Evolutionary conservation across 176 grass and related monocot genomes (phyloP).

Genomic region (Eragrostis nindensis): DNA sequence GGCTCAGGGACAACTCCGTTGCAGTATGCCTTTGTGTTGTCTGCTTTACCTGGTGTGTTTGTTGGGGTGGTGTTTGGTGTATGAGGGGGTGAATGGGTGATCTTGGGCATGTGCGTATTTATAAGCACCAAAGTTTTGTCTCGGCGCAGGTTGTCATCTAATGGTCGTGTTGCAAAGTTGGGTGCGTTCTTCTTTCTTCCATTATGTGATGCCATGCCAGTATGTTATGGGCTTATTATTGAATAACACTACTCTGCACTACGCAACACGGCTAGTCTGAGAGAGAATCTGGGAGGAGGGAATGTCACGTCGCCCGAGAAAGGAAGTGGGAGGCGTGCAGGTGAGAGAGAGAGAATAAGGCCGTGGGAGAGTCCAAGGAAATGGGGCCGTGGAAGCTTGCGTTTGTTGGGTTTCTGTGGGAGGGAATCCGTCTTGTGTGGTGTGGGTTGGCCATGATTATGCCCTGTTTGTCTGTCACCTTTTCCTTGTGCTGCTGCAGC

Average conservation of each 20-base stretch:
- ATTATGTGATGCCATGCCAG: conserved; percentile 25
- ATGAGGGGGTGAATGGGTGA: conserved; percentile 11
- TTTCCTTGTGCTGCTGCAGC: conserved; percentile 12
- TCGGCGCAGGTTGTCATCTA: conserved; percentile 30
- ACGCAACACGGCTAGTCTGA: background rate
- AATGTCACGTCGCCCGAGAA: conserved; percentile 64
- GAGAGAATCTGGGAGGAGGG: conserved; percentile 47
- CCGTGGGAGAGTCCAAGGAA: conserved; percentile 37
- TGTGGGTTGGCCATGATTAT: conserved; percentile 55
- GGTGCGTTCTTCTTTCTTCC: conserved; percentile 26
- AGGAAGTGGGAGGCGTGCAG: conserved; percentile 45
- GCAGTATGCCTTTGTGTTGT: conserved; percentile 1
- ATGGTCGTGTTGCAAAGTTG: conserved; percentile 55
- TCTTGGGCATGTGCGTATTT: conserved; percentile 53
- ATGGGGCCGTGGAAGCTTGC: conserved; percentile 50
- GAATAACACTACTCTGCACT: conserved; percentile 5
- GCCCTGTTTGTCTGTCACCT: conserved; percentile 40
- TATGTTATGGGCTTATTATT: conserved; percentile 20
- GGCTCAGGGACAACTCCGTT: background rate
- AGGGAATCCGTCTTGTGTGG: conserved; percentile 48
- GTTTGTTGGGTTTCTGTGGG: conserved; percentile 49
- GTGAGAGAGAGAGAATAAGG: background rate
- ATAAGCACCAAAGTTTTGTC: conserved; percentile 50
- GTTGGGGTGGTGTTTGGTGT: conserved; percentile 15
- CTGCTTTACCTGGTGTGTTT: conserved; percentile 27